Evolutionary conservation across 176 grass and related monocot genomes (phyloP), one percentile per base, ranked within the genome.

Genomic region (Stipa capillata): DNA sequence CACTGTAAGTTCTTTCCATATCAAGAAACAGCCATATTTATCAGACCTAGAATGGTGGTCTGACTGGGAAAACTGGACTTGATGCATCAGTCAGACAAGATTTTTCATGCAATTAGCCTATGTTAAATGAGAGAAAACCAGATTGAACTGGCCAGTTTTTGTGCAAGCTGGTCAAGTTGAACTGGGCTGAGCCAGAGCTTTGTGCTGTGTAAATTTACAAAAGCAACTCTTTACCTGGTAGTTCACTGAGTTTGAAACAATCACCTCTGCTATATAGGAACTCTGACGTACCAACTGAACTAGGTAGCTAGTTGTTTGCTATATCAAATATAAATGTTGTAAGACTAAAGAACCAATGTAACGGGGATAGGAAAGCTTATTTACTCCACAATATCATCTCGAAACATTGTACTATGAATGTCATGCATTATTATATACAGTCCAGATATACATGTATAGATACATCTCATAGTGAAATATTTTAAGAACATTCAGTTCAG

Each of bases 1-100:
- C 81, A 92, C 87, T 24, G 93, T 96, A 82, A 91, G 82, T 73
- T 79, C 8, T 72, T 78, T 35, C 16, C 60, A 20, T 77, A 32
- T 63, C 55, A 77, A 52, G 33, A 61, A 28, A 82, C 12, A 77
- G 16, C 5, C 47, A 64, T 81, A 58, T 42, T 71, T 80, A 42
- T 42, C 34, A 58, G 23, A 42, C 27, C 52, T 45, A n/a, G n/a
- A n/a, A n/a, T n/a, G n/a, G n/a, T n/a, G n/a, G n/a, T n/a, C n/a
- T n/a, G n/a, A 42, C 36, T 4, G 10, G 24, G 15, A 58, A n/a
- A n/a, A n/a, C n/a, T n/a, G n/a, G n/a, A n/a, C n/a, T n/a, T n/a
- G n/a, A n/a, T 56, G 23, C 23, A 29, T 42, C 35, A 11, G 23
- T 36, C 4, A 4, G 23, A 27, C 62, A 0, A 40, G 33, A 54